Percentiles rank a stretch among this genome's conserved stretches.
phyloP scores from a whole-genome alignment of 208 protist species.

The Borovskyia barvae region DNA sequence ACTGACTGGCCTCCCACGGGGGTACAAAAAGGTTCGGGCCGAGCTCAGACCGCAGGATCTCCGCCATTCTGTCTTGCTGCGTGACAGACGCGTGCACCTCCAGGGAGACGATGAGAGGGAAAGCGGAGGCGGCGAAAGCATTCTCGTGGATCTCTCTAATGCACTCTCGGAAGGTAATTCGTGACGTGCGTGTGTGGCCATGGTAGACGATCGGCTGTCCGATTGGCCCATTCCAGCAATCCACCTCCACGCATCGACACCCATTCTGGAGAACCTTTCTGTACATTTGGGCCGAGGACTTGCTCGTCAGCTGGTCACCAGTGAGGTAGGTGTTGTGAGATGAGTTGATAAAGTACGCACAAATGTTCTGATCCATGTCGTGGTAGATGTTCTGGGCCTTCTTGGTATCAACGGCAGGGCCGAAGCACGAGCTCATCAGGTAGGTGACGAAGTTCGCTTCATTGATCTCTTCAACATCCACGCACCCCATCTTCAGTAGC shows the following conservation, averaged over 20 bases:
- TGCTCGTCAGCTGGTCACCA: constrained; percentile 89
- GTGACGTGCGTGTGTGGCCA: constrained; percentile 73
- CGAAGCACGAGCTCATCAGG: constrained; percentile 34
- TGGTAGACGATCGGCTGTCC: constrained; percentile 82
- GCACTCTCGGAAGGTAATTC: constrained; percentile 62
- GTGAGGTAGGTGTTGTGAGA: constrained; percentile 97
- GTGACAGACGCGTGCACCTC: constrained; percentile 63
- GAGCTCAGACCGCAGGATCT: constrained; percentile 53
- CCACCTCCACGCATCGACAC: constrained; percentile 81
- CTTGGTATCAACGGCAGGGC: constrained; percentile 28
- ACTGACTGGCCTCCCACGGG: constrained; percentile 33
- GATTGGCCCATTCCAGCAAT: constrained; percentile 78
- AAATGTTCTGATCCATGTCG: constrained; percentile 84
- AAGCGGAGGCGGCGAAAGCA: constrained; percentile 62
- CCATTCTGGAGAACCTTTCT: constrained; percentile 64
- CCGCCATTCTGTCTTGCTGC: constrained; percentile 78
- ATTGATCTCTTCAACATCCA: constrained; percentile 27
- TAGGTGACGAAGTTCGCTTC: constrained; percentile 44
- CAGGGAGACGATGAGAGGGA: constrained; percentile 81
- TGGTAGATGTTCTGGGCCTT: constrained; percentile 51
- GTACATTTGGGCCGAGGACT: constrained; percentile 62
- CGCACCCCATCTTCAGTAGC: constrained; percentile 33
- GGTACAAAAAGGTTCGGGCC: constrained; percentile 52
- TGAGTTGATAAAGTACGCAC: constrained; percentile 90
- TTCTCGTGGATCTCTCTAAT: constrained; percentile 60